Conservation (phyloP, 768 basidiomycete genomes). For the Lyophyllum atratum region DNA sequence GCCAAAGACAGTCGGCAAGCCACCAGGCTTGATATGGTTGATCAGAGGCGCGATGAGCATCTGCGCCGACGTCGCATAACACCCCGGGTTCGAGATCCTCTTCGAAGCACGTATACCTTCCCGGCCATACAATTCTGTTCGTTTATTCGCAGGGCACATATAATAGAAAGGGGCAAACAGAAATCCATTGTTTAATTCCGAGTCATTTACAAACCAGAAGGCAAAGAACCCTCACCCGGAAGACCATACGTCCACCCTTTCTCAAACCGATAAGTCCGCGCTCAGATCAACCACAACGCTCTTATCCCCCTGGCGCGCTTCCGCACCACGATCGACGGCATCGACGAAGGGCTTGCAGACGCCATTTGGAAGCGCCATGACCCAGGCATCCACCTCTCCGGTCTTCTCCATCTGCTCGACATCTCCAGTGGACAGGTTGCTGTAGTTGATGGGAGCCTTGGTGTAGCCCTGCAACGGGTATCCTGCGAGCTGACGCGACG, state of each 20-base stretch:
- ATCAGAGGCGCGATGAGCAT: slow-evolving; percentile 90
- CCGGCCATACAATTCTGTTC: slow-evolving; percentile 86
- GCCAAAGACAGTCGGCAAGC: slow-evolving; percentile 86
- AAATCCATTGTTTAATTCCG: slow-evolving; percentile 27
- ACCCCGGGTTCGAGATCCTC: slow-evolving; percentile 96
- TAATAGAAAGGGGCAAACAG: slow-evolving; percentile 30
- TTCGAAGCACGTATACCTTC: slow-evolving; percentile 65
- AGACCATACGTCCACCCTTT: slow-evolving; percentile 95
- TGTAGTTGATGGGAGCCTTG: slow-evolving; percentile 73
- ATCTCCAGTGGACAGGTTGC: slow-evolving; percentile 76
- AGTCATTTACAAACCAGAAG: slow-evolving; percentile 31
- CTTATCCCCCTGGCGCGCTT: slow-evolving; percentile 50
- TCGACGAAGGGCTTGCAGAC: slow-evolving; percentile 96
- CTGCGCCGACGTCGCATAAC: slow-evolving; percentile 93
- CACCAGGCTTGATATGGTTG: slow-evolving; percentile 58
- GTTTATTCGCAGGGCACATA: slow-evolving; percentile 11
- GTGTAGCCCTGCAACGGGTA: slow-evolving; percentile 77
- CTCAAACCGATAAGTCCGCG: slow-evolving; percentile 96
- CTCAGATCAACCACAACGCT: slow-evolving; percentile 91
- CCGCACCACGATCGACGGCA: slow-evolving; percentile 80
- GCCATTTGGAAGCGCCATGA: slow-evolving; percentile 99
- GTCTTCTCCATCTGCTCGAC: slow-evolving; percentile 88
- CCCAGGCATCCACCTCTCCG: slow-evolving; percentile 95
- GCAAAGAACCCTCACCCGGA: slow-evolving; percentile 82
- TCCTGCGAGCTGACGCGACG: slow-evolving; percentile 92